These are phyloP conservation scores for Eucalyptus tenuipes DNA, from an alignment of 345 rosid species.

Conservation along the genomic window DNA sequence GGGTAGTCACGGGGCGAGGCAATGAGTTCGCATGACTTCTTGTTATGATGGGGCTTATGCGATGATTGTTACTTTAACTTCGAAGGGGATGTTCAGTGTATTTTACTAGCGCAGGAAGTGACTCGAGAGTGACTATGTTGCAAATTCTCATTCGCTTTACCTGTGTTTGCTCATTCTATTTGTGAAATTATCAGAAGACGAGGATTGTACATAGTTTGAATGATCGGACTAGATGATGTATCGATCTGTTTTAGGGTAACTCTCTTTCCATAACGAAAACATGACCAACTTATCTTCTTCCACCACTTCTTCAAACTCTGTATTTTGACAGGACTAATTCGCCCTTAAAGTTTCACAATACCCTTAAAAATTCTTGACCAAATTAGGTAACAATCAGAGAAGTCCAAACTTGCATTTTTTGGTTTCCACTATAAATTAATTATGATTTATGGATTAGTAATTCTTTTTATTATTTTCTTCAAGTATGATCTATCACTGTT, in stretches of 20 bases:
- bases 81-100: neutral
- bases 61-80: neutral
- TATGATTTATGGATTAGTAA: neutral
- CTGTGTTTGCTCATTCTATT: neutral
- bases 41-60: neutral
- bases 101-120: neutral
- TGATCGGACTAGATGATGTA: neutral
- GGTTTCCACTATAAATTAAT: neutral
- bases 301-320: neutral
- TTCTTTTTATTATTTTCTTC: neutral
- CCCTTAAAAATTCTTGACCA: neutral
- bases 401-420: neutral
- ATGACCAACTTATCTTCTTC: neutral
- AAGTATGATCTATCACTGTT: neutral
- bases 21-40: neutral
- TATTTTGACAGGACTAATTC: neutral
- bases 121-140: neutral
- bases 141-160: neutral
- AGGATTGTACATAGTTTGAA: neutral
- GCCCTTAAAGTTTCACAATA: neutral
- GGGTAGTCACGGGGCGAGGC: constrained; percentile 13
- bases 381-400: neutral
- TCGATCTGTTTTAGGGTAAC: neutral
- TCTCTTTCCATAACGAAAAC: neutral
- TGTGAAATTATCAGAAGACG: neutral